phyloP scores from a whole-genome alignment of 441 rosid species.

The Euphorbia celastroides region DNA sequence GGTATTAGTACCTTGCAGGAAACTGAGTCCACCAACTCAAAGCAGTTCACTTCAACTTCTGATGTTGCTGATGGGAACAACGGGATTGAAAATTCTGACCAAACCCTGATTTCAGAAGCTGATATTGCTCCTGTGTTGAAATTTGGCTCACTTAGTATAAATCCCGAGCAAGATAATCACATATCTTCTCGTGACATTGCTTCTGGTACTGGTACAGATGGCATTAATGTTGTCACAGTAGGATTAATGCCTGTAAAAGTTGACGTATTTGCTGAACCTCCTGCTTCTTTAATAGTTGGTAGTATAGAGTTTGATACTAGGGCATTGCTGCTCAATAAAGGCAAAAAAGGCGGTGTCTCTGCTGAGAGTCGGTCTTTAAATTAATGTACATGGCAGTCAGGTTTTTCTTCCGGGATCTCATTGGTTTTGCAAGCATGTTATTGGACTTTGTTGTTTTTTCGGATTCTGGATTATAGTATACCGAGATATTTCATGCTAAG shows the following conservation, averaged over 20 bases:
- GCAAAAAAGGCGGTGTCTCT: slow-evolving; percentile 20
- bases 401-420: slow-evolving; percentile 16
- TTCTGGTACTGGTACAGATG: slow-evolving; percentile 18
- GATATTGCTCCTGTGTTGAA: slow-evolving; percentile 24
- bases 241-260: slow-evolving; percentile 72
- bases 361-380: slow-evolving; percentile 13
- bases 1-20: slow-evolving; percentile 23
- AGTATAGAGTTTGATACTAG: slow-evolving; percentile 55
- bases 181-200: slow-evolving; percentile 10
- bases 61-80: slow-evolving; percentile 18
- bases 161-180: slow-evolving; percentile 30
- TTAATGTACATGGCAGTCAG: not conserved
- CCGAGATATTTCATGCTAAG: slow-evolving; percentile 6
- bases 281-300: slow-evolving; percentile 48
- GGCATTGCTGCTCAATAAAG: slow-evolving; percentile 32
- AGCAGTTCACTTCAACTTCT: slow-evolving; percentile 20
- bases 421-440: slow-evolving; percentile 10
- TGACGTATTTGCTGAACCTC: slow-evolving; percentile 39
- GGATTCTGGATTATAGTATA: not conserved
- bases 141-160: slow-evolving; percentile 39
- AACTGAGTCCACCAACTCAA: slow-evolving; percentile 20
- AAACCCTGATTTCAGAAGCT: slow-evolving; percentile 19
- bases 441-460: slow-evolving; percentile 2
- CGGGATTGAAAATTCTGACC: slow-evolving; percentile 19
- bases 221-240: slow-evolving; percentile 39